Evolutionary conservation across 345 rosid species (phyloP).

Genomic region (Hibiscus mutabilis): DNA sequence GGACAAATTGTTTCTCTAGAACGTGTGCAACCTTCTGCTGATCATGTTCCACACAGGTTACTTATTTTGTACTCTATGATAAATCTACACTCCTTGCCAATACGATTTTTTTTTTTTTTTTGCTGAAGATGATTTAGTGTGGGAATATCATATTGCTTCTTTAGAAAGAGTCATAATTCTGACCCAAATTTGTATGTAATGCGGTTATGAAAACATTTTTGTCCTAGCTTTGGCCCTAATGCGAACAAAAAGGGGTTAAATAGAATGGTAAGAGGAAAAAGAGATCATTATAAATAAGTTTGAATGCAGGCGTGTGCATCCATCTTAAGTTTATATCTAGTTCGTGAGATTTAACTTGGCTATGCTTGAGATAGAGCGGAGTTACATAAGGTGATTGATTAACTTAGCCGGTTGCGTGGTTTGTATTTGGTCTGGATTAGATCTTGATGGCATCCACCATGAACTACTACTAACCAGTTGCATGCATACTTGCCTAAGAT

Average conservation of each 20-base stretch:
- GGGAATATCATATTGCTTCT: background rate
- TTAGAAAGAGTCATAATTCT: background rate
- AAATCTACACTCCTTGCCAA: background rate
- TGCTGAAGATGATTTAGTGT: background rate
- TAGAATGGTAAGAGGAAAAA: background rate
- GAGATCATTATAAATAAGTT: background rate
- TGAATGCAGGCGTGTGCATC: background rate
- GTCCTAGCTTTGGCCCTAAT: background rate
- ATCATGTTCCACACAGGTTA: constrained; percentile 93
- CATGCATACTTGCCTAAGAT: background rate
- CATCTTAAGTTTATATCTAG: background rate
- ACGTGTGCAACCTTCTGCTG: constrained; percentile 91
- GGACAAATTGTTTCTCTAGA: constrained; percentile 82
- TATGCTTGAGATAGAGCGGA: background rate
- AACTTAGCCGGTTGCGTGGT: background rate
- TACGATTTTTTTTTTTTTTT: background rate
- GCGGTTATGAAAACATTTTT: background rate
- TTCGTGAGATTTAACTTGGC: no score
- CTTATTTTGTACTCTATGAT: background rate
- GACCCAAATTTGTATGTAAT: background rate
- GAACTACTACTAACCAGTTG: background rate
- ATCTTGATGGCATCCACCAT: background rate
- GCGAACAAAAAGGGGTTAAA: background rate
- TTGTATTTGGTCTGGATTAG: background rate
- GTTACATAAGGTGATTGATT: background rate